Evolutionary conservation across 2,329 filamentous ascomycete species (phyloP), one percentile per base, ranked within the genome.

Genomic region (Cercospora sp.): DNA sequence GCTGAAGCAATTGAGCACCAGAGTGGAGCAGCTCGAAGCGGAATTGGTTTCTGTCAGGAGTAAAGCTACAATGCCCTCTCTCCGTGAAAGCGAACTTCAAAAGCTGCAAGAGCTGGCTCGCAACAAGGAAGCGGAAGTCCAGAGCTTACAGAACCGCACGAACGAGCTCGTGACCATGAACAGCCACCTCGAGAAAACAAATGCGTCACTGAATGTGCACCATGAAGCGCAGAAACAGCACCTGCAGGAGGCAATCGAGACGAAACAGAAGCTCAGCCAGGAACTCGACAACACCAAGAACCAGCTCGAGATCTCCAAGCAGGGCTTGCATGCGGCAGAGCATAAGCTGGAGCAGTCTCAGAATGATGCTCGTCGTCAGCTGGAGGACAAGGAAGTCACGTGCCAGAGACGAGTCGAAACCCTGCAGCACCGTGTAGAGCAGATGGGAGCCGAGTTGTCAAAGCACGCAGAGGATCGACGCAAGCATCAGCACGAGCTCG

Each of bases 1-100:
- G 10, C 23, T 70, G 36, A 69, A 68, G 66, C 64, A 53, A 18
- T 8, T 70, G 23, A 45, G 18, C 26, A 66, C 65, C 26, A 28
- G 65, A 18, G 57, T 66, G 16, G 28, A 60, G 10, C 18, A 28
- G 7, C 65, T 72, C 7, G 36, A 65, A 63, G 55, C 18, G 30
- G 13, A 64, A 36, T 45, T 67, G 48, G 30, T 16, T 26, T 33
- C 63, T 60, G 66, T 53, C 28, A 57, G 59, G n/a, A 36, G 28
- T 6, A 39, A 60, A 39, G 48, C 63, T 33, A 28, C 26, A 20
- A 42, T 23, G n/a, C 31, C 53, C 26, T n/a, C 28, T 30, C 39
- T 8, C 13, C 36, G 61, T 10, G n/a, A 66, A 28, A 42, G 31
- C 9, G 30, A 61, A 12, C n/a, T 61, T 23, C 18, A 12, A 42